These are phyloP conservation scores for Penicillium diatomitis DNA, from an alignment of 495 filamentous ascomycete genomes.

Conservation along the genomic window DNA sequence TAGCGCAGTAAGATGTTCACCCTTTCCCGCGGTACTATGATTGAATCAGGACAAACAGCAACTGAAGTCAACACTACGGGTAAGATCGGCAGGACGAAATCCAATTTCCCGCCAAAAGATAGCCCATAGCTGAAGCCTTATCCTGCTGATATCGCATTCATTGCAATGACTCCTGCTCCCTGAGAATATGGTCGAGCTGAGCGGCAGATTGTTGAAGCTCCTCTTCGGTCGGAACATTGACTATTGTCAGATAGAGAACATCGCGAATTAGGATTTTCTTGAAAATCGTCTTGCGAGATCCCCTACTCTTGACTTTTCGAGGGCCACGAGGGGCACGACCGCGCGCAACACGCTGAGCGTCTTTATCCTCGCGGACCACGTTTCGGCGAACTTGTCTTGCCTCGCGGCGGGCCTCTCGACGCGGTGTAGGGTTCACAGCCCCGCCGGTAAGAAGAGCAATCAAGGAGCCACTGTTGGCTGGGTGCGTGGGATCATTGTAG, in stretches of 20 bases:
- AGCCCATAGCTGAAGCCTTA: background rate
- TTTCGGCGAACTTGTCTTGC: background rate
- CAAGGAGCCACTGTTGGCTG: constrained; percentile 8
- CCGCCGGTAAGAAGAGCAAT: constrained; percentile 9
- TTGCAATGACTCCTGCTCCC: too few relatives aligned
- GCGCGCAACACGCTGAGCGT: constrained; percentile 3
- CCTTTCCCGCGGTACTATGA: too few relatives aligned
- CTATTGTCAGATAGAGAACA: constrained; percentile 5
- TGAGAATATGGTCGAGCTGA: background rate
- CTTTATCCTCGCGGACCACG: background rate
- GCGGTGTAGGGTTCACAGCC: background rate
- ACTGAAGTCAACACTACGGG: too few relatives aligned
- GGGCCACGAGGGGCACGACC: background rate
- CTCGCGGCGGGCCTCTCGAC: background rate
- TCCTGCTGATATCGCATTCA: background rate
- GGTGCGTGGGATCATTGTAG: constrained; percentile 12
- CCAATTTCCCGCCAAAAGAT: too few relatives aligned
- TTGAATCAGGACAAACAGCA: too few relatives aligned
- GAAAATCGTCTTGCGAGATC: constrained; percentile 1
- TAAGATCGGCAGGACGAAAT: too few relatives aligned
- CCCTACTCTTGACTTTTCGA: constrained; percentile 1
- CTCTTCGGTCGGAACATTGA: background rate
- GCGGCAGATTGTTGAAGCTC: constrained; percentile 5
- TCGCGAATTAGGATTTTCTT: constrained; percentile 4
- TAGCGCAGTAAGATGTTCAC: too few relatives aligned